These are phyloP conservation scores for Diphasiastrum complanatum DNA, from an alignment of 83 land plant species.

Conservation along the genomic window DNA sequence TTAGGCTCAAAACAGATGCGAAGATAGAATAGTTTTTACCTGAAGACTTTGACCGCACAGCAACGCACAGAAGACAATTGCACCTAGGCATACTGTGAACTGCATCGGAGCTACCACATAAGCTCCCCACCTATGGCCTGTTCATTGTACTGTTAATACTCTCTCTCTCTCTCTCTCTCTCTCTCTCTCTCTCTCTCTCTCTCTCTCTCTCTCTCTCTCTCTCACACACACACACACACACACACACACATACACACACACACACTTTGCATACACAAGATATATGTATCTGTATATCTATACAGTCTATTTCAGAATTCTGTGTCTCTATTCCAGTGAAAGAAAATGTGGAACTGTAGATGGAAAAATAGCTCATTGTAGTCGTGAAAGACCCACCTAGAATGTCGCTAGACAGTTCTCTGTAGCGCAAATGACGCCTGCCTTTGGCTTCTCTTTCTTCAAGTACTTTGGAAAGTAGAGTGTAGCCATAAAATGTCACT, in stretches of 20 bases:
- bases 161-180: not conserved
- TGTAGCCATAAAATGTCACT: conserved; percentile 32
- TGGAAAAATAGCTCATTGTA: not conserved
- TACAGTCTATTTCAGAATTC: too few relatives aligned
- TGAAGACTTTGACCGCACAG: conserved; percentile 13
- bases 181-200: too few relatives aligned
- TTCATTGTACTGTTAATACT: not conserved
- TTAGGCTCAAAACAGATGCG: too few relatives aligned
- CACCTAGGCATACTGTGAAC: conserved; percentile 18
- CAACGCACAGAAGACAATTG: conserved; percentile 23
- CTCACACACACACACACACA: too few relatives aligned
- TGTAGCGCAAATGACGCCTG: conserved; percentile 25
- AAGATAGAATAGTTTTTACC: not conserved
- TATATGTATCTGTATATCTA: too few relatives aligned
- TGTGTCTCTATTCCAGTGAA: not conserved
- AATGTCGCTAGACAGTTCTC: conserved; percentile 24
- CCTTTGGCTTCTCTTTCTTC: conserved; percentile 23
- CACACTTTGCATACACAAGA: too few relatives aligned
- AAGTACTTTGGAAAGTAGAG: conserved; percentile 20
- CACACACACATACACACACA: too few relatives aligned
- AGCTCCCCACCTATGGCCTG: conserved; percentile 20
- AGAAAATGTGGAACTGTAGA: not conserved
- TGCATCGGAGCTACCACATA: conserved; percentile 25
- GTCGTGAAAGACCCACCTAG: conserved; percentile 12
- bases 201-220: too few relatives aligned